Evolutionary conservation across 1,284 basidiomycete species (phyloP).

Genomic region (Ustilago nuda): DNA sequence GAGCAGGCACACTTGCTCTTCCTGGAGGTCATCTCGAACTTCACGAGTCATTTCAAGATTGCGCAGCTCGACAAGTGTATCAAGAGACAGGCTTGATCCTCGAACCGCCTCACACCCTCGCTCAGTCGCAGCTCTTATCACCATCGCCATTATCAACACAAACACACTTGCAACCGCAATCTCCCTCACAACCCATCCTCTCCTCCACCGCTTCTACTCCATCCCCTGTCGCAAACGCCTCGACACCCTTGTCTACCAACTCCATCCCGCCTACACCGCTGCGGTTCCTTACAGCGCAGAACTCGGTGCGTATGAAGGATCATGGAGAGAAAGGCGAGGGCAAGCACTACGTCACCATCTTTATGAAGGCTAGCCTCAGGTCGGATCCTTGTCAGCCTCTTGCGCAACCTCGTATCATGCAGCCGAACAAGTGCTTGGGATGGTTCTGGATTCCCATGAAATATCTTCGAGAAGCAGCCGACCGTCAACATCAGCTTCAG

Average conservation of each 20-base stretch:
- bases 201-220: constrained; percentile 18
- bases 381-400: constrained; percentile 13
- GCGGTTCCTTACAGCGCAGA: constrained; percentile 52
- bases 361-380: constrained; percentile 53
- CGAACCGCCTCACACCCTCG: constrained; percentile 16
- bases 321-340: constrained; percentile 28
- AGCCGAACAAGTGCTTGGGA: constrained; percentile 63
- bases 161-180: constrained; percentile 16
- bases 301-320: constrained; percentile 50
- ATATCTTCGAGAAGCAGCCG: constrained; percentile 37
- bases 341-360: constrained; percentile 68
- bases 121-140: constrained; percentile 17
- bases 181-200: constrained; percentile 20
- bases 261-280: constrained; percentile 23
- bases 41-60: constrained; percentile 62
- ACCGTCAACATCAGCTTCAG: constrained; percentile 37
- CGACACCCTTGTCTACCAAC: neutral
- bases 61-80: constrained; percentile 53
- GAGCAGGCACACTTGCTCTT: constrained; percentile 61
- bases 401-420: constrained; percentile 47
- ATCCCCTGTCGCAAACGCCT: constrained; percentile 3
- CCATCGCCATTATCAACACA: constrained; percentile 6
- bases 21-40: constrained; percentile 68
- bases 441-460: constrained; percentile 62
- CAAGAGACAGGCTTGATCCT: constrained; percentile 55